Base-by-base conservation (phyloP, 2,329 filamentous ascomycete genomes). In the Colletotrichum trifolii region DNA sequence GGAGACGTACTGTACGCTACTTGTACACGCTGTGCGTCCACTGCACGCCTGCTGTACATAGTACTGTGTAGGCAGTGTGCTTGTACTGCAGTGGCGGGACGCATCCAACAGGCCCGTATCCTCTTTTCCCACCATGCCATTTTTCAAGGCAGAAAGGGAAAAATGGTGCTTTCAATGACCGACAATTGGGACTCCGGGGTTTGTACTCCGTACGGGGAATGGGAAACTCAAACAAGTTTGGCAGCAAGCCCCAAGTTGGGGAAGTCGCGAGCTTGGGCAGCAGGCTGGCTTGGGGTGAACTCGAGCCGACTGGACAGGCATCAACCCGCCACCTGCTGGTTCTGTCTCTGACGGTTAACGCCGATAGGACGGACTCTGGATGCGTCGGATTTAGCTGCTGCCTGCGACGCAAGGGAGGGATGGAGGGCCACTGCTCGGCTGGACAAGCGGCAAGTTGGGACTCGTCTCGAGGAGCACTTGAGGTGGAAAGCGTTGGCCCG, bases 251-350 rank as follows among this genome's bases (percentile, higher is more conserved):
- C 25, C 25, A 25, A 4, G 25, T 25, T 25, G 25, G 25, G 25
- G 25, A 25, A 25, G 25, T 25, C 25, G 25, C 25, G 25, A 25
- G 25, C 25, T 25, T 25, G 25, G 25, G 25, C 25, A 25, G 25
- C 25, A 5, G 25, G 25, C 25, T 25, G 25, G 25, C 25, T 25
- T 25, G 25, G 25, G 25, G 25, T 25, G 25, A 25, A 50, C 40
- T 61, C 15, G 57, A 60, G 62, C 62, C 61, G 61, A 64, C 53
- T 52, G 38, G 52, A 52, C 61, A 61, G 50, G 61, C 57, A 64
- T 50, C 39, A 61, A n/a, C 25, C 25, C 25, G 5, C 56, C 56
- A 48, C 39, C 39, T 33, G 25, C n/a, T 13, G 15, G n/a, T 13
- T 53, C 34, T 17, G 17, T 35, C 12, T 58, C 47, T 53, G 34